Evolutionary conservation across 352 stramenopile genomes (phyloP), one percentile per base, ranked within the genome.

Genomic region (Phytophthora nicotianae): DNA sequence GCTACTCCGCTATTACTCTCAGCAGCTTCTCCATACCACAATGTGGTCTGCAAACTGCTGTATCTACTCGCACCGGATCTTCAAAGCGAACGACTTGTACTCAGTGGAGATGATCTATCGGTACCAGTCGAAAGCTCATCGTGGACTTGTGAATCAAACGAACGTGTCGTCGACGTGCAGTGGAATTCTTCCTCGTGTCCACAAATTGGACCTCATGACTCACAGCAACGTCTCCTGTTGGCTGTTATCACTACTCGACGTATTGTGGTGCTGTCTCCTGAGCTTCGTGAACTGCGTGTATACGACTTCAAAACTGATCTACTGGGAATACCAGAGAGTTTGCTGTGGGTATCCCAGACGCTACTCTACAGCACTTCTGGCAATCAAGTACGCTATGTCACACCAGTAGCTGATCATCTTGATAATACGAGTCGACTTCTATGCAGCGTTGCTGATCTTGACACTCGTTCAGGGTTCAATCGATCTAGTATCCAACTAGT

Each of bases 341-440:
- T 87, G 32, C 45, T 95, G 2, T 95, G 86, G 86, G 62, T 95
- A 29, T 83, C 69, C 2, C 81, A 91, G 35, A 79, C 83, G 24
- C 58, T 95, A 21, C 40, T 89, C 20, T 79, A 88, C 50, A 71
- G 68, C n/a, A 90, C 86, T 9, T 57, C 58, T 4, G 54, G 58
- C 33, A 57, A 72, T 11, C 81, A 89, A 43, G 19, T 95, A 9
- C 72, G 80, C 29, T 88, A 87, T 17, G 20, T 88, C 20, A 79
- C 81, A 27, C 81, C 83, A 1, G 33, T 88, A 13, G 47, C 33
- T 4, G 38, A 29, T 11, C 20, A 62, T n/a, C 29, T 70, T n/a
- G 14, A 21, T n/a, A 61, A 63, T 6, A 9, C 48, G 4, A 57
- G 43, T 29, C 53, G 48, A 29, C 59, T 76, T n/a, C 26, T 76